These are phyloP conservation scores for Calonectria fujianensis DNA, from an alignment of 2,329 filamentous ascomycete genomes.

Conservation along the genomic window DNA sequence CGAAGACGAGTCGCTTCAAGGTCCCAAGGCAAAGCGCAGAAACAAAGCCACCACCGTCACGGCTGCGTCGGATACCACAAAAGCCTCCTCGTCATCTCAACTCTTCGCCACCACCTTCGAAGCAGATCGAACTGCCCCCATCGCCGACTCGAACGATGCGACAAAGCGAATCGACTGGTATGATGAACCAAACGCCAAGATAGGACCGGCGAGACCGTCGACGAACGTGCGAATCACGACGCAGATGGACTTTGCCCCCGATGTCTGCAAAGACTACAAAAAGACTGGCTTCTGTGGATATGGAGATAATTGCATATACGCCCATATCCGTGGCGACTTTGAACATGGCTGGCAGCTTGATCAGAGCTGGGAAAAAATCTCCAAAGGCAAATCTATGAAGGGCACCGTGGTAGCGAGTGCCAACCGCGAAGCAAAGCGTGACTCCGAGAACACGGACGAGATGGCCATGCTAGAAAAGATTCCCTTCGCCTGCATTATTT, in stretches of 20 bases:
- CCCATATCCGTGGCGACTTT: constrained; percentile 86
- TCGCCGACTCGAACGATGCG: constrained; percentile 13
- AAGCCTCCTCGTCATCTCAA: background rate
- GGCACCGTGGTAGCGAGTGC: constrained; percentile 79
- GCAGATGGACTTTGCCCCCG: constrained; percentile 84
- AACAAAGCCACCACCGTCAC: constrained; percentile 18
- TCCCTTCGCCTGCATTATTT: constrained; percentile 93
- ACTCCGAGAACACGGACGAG: constrained; percentile 73
- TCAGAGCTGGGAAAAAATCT: constrained; percentile 91
- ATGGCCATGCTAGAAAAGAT: constrained; percentile 86
- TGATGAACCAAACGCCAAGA: constrained; percentile 9
- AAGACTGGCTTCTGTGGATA: constrained; percentile 76
- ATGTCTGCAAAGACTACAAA: constrained; percentile 93
- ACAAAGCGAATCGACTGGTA: constrained; percentile 23
- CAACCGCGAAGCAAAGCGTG: constrained; percentile 64
- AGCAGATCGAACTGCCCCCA: constrained; percentile 3
- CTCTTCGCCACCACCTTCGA: constrained; percentile 19
- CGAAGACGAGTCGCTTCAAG: constrained; percentile 18
- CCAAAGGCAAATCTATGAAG: constrained; percentile 78
- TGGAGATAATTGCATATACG: constrained; percentile 78
- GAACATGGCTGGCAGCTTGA: constrained; percentile 98
- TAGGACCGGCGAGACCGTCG: constrained; percentile 16
- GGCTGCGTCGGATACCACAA: background rate
- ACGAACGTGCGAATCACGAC: constrained; percentile 28
- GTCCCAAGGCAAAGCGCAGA: constrained; percentile 17